phyloP scores from a whole-genome alignment of 1,139 yeast genomes.

The Suzukiozyma palmioleophila region DNA sequence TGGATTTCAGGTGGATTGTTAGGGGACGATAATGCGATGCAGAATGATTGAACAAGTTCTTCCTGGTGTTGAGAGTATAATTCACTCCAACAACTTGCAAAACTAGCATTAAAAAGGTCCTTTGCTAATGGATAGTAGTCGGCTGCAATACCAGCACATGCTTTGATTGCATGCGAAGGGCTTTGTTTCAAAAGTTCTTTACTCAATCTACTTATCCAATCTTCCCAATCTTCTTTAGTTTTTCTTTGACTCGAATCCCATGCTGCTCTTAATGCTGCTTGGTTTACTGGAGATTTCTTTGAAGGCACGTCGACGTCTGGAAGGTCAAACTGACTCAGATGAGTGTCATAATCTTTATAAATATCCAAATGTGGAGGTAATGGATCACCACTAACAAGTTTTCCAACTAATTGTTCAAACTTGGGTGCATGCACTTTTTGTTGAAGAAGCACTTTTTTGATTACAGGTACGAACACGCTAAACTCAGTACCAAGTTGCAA shows the following conservation, averaged over 20 bases:
- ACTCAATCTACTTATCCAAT: conserved; percentile 87
- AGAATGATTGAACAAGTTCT: conserved; percentile 79
- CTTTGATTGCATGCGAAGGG: conserved; percentile 91
- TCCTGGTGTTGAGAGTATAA: conserved; percentile 89
- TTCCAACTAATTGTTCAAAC: conserved; percentile 78
- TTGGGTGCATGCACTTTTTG: conserved; percentile 66
- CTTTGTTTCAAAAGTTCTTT: conserved; percentile 86
- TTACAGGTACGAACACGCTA: conserved; percentile 81
- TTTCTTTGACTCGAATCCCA: conserved; percentile 93
- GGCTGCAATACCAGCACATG: conserved; percentile 87
- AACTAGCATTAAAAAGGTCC: conserved; percentile 90
- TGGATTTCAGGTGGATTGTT: conserved; percentile 95
- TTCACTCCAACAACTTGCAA: conserved; percentile 95
- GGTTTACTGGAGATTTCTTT: conserved; percentile 77
- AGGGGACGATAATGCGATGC: conserved; percentile 83
- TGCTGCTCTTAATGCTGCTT: conserved; percentile 68
- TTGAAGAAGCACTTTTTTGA: conserved; percentile 63
- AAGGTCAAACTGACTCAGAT: conserved; percentile 47
- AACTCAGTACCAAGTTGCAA: conserved; percentile 83
- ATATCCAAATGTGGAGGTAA: conserved; percentile 74
- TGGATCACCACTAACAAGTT: conserved; percentile 82
- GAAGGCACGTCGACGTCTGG: conserved; percentile 68
- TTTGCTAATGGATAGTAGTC: conserved; percentile 86
- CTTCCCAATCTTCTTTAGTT: conserved; percentile 96
- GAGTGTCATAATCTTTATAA: conserved; percentile 59